Evolutionary conservation across 306 rosid genomes (phyloP).

Genomic region (Cyclanthera cordifolia): DNA sequence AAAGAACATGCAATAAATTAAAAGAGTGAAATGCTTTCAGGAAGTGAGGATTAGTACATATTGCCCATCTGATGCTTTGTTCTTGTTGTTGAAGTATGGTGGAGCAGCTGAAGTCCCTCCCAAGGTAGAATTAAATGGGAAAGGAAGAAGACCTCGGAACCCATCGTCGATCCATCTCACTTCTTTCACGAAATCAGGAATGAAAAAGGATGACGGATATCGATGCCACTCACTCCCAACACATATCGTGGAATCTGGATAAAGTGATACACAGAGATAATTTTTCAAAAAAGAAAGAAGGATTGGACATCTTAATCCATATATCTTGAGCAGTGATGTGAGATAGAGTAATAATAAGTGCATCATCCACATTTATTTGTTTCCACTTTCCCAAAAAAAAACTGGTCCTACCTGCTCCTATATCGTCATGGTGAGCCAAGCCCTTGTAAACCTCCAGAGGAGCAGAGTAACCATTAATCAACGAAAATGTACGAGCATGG

Average conservation of each 20-base stretch:
- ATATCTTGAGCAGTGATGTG: background rate
- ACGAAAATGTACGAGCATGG: constrained; percentile 92
- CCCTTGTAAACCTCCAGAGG: constrained; percentile 84
- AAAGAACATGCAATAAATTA: background rate
- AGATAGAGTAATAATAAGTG: background rate
- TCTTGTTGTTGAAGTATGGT: constrained; percentile 64
- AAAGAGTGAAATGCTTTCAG: background rate
- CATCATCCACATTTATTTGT: background rate
- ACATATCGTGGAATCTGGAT: constrained; percentile 70
- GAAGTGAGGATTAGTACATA: constrained; percentile 28
- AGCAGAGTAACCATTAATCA: constrained; percentile 86
- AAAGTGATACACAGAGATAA: background rate
- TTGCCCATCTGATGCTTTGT: constrained; percentile 69
- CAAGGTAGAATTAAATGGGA: constrained; percentile 72
- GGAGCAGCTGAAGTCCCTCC: constrained; percentile 97
- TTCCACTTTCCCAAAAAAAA: background rate
- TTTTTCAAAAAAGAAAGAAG: too few species aligned
- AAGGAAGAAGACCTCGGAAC: constrained; percentile 83
- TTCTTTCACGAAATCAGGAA: constrained; percentile 67
- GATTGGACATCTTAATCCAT: background rate
- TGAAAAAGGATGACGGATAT: constrained; percentile 78
- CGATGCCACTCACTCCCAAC: constrained; percentile 98
- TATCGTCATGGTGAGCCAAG: constrained; percentile 68
- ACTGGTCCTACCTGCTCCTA: constrained; percentile 41
- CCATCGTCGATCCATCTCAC: constrained; percentile 95